phyloP scores from a whole-genome alignment of 1,139 yeast species.

The Torulaspora pretoriensis region DNA sequence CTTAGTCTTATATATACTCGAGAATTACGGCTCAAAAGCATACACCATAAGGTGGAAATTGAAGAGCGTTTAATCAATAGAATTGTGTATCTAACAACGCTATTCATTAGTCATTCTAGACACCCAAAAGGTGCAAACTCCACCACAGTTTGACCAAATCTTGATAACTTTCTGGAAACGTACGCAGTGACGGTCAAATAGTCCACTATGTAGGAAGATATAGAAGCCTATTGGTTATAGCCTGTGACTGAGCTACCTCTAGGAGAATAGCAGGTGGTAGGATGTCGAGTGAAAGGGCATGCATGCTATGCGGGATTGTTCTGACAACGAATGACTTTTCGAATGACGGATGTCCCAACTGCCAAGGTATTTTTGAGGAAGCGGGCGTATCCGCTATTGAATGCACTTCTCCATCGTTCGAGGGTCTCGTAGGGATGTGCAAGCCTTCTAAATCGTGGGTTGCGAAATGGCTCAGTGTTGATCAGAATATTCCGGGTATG shows the following conservation, averaged over 20 bases:
- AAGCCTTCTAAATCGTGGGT: slow-evolving; percentile 92
- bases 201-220: not conserved
- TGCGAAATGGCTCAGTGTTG: slow-evolving; percentile 92
- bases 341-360: slow-evolving; percentile 92
- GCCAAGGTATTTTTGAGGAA: slow-evolving; percentile 80
- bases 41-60: not conserved
- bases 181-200: not conserved
- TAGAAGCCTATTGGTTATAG: not conserved
- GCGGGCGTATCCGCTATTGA: slow-evolving; percentile 83
- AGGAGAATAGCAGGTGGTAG: not conserved
- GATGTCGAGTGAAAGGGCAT: slow-evolving; percentile 74
- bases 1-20: too few relatives aligned
- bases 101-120: too few relatives aligned
- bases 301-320: slow-evolving; percentile 93
- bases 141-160: not conserved
- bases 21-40: too few relatives aligned
- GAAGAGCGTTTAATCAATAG: not conserved
- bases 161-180: not conserved
- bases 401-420: slow-evolving; percentile 94
- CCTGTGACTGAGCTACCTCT: not conserved
- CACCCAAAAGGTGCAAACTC: not conserved
- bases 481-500: slow-evolving; percentile 82
- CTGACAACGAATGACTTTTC: slow-evolving; percentile 60
- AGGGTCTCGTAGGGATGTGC: slow-evolving; percentile 89
- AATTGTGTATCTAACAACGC: too few relatives aligned